Base-by-base conservation (phyloP, 2,329 filamentous ascomycete genomes). In the Phaeosphaeria sp. region DNA sequence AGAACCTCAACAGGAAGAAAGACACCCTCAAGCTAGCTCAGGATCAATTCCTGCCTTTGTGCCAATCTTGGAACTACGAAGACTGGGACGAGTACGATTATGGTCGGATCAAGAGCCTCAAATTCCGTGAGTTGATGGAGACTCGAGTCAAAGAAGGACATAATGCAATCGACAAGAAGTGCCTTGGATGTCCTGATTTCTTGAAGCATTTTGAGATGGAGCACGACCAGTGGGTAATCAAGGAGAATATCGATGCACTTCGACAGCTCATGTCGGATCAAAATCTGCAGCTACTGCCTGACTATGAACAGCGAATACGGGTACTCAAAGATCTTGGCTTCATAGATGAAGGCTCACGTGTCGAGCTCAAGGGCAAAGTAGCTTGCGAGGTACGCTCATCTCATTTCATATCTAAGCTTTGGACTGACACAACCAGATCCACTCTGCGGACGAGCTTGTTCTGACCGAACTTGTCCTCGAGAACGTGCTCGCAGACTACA, bases 321-420 rank as follows among this genome's bases (percentile, higher is more conserved):
- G 95, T 99, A 0, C 84, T 99, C 46, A 93, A 92, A 74, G 93
- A 98, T 66, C 86, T 99, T 7, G 90, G 88, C 5, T 99, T 99
- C 75, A 90, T 99, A 66, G 95, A 99, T 70, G 88, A 90, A 3
- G 88, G 90, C 46, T 89, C 89, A 4, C 89, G 94, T 21, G 96
- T 99, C 41, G 91, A 96, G 79, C 86, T 99, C 62, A 99, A 99
- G 80, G 95, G 95, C 77, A 98, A 98, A 77, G 95, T 99, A 21
- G 95, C 95, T 4, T 99, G 95, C 79, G 95, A 99, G 78, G 83
- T 85, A 74, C 18, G 36, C 46, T 42, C 33, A 25, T 25, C 13
- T 46, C n/a, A 15, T 3, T 21, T 43, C 43, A 42, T 30, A 50
- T 48, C 27, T 41, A 57, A 50, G 33, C 36, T 43, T 42, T n/a